Base-by-base conservation (phyloP, 208 protist species). In the Leishmania major region DNA sequence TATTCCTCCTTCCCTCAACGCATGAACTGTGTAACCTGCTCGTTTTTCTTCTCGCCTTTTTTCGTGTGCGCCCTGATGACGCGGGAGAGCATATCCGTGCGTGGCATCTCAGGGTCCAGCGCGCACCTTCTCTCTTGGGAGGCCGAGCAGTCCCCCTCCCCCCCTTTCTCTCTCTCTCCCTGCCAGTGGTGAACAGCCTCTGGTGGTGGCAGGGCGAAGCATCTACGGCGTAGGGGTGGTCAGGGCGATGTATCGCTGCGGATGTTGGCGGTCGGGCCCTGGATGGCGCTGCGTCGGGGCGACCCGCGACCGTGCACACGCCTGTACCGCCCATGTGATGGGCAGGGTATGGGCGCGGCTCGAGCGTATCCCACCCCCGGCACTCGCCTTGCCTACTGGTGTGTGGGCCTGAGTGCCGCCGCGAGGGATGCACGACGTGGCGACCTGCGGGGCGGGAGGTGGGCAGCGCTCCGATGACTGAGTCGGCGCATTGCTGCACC, bases 41-140 rank as follows among this genome's bases (percentile, higher is more conserved):
- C 43, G 69, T 47, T 73, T 73, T 73, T 71, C 66, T 73, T 73
- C 66, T 73, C 53, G 69, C 53, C 69, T 53, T 25, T 31, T 31
- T 17, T 53, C 37, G 2, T 43, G 19, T 67, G 62, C 31, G 15
- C 31, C n/a, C 31, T 3, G 15, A 31, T 62, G 15, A 31, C 31
- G 57, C 5, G 11, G 57, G 57, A 19, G 62, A 2, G 1, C 62
- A 15, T 31, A 10, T 69, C 62, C n/a, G 15, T 69, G 62, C 31
- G 62, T 3, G 62, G 31, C 31, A 13, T 64, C 59, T 31, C 59
- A 64, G 59, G 28, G 28, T 4, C 59, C 59, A 2, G 28, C 59
- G 4, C 1, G 4, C 59, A 28, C 8, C 5, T 0, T 64, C 28
- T 5, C 8, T 15, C 2, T 17, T 31, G 28, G 8, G 25, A 35